Evolutionary conservation across 2,329 filamentous ascomycete genomes (phyloP), one percentile per base, ranked within the genome.

Genomic region (Phoma sp.): DNA sequence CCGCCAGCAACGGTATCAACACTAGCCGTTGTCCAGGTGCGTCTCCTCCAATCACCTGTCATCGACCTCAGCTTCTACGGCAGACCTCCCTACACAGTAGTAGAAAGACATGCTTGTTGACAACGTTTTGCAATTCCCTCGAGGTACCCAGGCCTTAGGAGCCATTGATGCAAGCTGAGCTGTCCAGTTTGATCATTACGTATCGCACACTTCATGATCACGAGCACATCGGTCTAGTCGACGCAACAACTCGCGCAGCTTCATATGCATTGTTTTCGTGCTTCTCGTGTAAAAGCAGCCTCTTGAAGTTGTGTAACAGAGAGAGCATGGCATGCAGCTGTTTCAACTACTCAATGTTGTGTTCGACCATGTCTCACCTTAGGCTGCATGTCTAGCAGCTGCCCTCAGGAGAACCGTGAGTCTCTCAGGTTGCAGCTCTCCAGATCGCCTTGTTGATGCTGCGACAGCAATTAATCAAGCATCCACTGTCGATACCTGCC

Each of bases 331-430:
- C 58, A 59, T 60, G 61, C 50, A 61, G 40, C 36, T 57, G 65
- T 69, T 67, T 68, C 64, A 63, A 53, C 58, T 55, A 55, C 59
- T 41, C 29, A 21, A 54, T 58, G 64, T 46, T 54, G 61, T 64
- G 54, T 61, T 57, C 55, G 57, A 55, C 57, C 61, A 33, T 61
- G 57, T 66, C 59, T 57, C 57, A 51, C 62, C 45, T 38, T 31
- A 45, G 52, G 40, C 41, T 51, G 52, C 46, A 55, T 43, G 44
- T 46, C 41, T 55, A 24, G 41, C 52, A 37, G 52, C 24, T 51
- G 31, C 36, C 29, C 46, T 39, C 24, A 29, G 22, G 5, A 43
- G 46, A 39, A 24, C 31, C 10, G 19, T 38, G 25, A 19, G 9
- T 33, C 43, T 38, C 15, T 13, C 17, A 38, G n/a, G 21, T 32